These are phyloP conservation scores for Microbotryomycetes sp. DNA, from an alignment of 1,284 basidiomycete genomes.

Conservation along the genomic window DNA sequence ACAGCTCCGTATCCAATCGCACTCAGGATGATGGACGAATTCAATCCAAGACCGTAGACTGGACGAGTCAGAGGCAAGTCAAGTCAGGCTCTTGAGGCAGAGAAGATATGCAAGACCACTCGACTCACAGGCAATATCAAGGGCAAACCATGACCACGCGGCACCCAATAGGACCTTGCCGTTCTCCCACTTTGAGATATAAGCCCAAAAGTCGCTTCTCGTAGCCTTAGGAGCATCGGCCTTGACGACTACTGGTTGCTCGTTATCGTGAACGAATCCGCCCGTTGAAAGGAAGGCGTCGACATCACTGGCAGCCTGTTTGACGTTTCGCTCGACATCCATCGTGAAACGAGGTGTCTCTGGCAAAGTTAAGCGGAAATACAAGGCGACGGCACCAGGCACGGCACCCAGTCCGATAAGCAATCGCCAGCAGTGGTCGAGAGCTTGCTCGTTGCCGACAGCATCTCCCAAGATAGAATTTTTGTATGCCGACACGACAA, in stretches of 20 bases:
- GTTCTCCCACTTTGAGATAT: constrained; percentile 62
- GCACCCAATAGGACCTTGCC: constrained; percentile 59
- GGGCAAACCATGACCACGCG: constrained; percentile 53
- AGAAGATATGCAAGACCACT: background rate
- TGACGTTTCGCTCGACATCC: constrained; percentile 77
- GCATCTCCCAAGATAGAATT: constrained; percentile 52
- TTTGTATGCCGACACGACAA: constrained; percentile 65
- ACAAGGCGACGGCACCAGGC: constrained; percentile 60
- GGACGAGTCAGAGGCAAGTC: too few species aligned
- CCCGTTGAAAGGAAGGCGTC: constrained; percentile 57
- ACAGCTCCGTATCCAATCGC: constrained; percentile 50
- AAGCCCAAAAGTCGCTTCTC: constrained; percentile 53
- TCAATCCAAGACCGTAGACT: constrained; percentile 64
- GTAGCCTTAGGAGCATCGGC: constrained; percentile 55
- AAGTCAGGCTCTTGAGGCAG: constrained; percentile 12
- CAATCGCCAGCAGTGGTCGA: constrained; percentile 50
- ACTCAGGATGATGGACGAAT: constrained; percentile 58
- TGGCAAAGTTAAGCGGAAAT: constrained; percentile 66
- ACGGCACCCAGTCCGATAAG: constrained; percentile 57
- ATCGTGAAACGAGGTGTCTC: constrained; percentile 76
- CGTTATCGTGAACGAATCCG: constrained; percentile 53
- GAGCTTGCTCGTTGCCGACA: constrained; percentile 40
- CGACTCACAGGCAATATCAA: constrained; percentile 55
- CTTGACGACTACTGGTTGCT: constrained; percentile 49
- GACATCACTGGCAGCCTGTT: constrained; percentile 62